Base-by-base conservation (phyloP, 2,329 filamentous ascomycete species). In the Monosporascus cannonballus region DNA sequence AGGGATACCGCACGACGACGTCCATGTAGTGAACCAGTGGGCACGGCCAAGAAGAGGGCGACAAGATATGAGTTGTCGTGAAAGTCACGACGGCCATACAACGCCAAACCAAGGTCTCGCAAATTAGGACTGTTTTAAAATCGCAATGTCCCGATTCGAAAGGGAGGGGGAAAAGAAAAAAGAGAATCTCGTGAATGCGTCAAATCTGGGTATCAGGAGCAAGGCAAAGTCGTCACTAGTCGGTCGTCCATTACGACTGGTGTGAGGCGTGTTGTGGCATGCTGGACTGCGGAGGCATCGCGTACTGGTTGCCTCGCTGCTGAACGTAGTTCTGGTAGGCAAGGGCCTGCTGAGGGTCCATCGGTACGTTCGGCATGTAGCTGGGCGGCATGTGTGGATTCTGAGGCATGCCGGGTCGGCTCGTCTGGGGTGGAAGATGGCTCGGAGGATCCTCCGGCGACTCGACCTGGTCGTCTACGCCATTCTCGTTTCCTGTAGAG, bases 361-460 rank as follows among this genome's bases (percentile, higher is more conserved):
- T 82, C 41, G 85, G 80, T 65, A 90, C 85, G 58, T 78, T 76
- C 42, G 79, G 74, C 78, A 76, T 82, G 71, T 80, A 89, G 72
- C 73, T 76, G 54, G 76, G 77, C 42, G 83, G 81, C 81, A 89
- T 86, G 57, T 81, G 81, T 42, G 75, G 71, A 63, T 77, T 77
- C 64, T 76, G 80, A 46, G 86, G 83, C 72, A 91, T 88, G 61
- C 84, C 84, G 51, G 85, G 81, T 56, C 79, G 74, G 61, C 73
- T 73, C 54, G 78, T 77, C 58, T 83, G 81, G 41, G 87, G 83
- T 47, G 87, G 88, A 54, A 95, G 80, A 64, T 91, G 88, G 64
- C 81, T 85, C 58, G 84, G 74, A 55, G 91, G 85, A 71, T 97
- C 94, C 72, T 97, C 94, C 51, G 93, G 92, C 2, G 93, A 95